Evolutionary conservation across 2,329 filamentous ascomycete species (phyloP), one percentile per base, ranked within the genome.

Genomic region (Venturia pyrina): DNA sequence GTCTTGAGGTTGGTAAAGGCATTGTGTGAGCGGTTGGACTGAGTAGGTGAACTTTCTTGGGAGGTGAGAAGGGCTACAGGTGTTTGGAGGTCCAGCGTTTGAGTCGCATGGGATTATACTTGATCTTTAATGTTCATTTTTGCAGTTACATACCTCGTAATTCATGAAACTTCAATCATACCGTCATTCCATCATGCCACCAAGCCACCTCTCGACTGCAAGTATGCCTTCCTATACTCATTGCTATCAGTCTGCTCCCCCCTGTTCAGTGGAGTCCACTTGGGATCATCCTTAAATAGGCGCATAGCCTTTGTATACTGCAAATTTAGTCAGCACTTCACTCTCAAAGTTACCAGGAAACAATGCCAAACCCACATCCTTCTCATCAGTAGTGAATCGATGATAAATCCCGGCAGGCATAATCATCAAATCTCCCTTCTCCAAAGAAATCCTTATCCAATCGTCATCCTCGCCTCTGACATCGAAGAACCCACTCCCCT

Each of bases 271-370:
- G 95, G 90, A 44, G 92, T 98, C 95, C 95, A 99, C 79, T 98
- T 97, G 43, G 95, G 95, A 78, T 98, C 93, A 70, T 98, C 95
- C 80, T 98, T 93, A 85, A 98, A 99, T 63, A 99, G 82, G 66
- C 95, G 85, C 91, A 98, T 93, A 17, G 95, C 95, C 74, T 96
- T 90, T 70, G 96, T 91, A 74, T 93, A 97, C 93, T 97, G 70
- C 61, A 64, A 34, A 37, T 32, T 17, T 4, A 3, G 28, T 62
- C 43, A 62, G 48, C 37, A 6, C 37, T 40, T 24, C 68, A 50
- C 65, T 73, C 60, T 21, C 15, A 61, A 32, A 2, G 7, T 24
- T 37, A n/a, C 8, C 13, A 28, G 28, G 28, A 28, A 28, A 28
- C 15, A 28, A 17, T 62, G 21, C 40, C 32, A 37, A 24, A 85